Conservation (phyloP, 2,329 filamentous ascomycete species). For the Sphaerostilbella broomeana region DNA sequence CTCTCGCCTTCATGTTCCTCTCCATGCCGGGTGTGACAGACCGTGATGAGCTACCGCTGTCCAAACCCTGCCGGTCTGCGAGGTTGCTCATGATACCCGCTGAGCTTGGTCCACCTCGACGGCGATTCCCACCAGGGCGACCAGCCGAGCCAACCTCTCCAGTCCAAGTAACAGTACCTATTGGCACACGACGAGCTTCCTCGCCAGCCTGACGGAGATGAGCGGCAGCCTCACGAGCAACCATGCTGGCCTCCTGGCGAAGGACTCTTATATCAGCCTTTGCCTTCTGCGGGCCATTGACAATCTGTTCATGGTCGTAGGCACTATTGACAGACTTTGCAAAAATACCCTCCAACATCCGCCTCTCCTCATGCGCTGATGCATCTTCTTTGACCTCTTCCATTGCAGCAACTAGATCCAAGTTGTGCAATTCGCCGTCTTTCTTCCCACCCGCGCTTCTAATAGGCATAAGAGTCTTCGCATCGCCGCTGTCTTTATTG, state of each 20-base stretch:
- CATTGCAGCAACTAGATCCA: conserved; percentile 56
- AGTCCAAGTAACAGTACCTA: conserved; percentile 91
- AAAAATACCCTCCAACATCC: conserved; percentile 85
- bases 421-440: conserved; percentile 41
- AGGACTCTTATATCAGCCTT: conserved; percentile 72
- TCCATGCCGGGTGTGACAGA: conserved; percentile 37
- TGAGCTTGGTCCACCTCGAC: conserved; percentile 47
- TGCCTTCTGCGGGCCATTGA: conserved; percentile 66
- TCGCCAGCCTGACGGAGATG: conserved; percentile 69
- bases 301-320: conserved; percentile 86
- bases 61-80: conserved; percentile 48
- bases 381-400: conserved; percentile 55
- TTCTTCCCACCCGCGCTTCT: conserved; percentile 24
- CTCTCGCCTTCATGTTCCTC: conserved; percentile 44
- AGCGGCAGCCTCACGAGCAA: conserved; percentile 70
- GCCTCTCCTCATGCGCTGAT: conserved; percentile 55
- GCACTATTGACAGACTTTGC: conserved; percentile 83
- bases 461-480: conserved; percentile 10
- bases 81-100: conserved; percentile 50
- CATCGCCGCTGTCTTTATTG: conserved; percentile 4
- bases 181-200: conserved; percentile 63
- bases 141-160: conserved; percentile 75
- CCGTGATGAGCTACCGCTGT: conserved; percentile 40
- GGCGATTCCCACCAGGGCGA: conserved; percentile 52
- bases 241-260: conserved; percentile 70